Percentiles rank a stretch among this genome's conserved stretches.
Conservation (phyloP, 768 basidiomycete genomes). For the Hydnomerulius pinastri region DNA sequence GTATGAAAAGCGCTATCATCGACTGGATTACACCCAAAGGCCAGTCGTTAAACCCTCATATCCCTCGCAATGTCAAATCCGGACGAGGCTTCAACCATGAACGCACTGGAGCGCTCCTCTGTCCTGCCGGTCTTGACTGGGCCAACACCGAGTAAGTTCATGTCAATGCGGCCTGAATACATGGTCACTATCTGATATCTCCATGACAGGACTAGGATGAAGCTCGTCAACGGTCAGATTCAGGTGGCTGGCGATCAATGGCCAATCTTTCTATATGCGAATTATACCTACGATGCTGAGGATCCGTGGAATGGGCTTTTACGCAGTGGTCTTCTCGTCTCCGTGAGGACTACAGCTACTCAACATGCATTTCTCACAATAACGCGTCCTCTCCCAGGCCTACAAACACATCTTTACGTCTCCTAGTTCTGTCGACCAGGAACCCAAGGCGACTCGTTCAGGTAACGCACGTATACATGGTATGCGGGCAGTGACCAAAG, state of each 20-base stretch:
- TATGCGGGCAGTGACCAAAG: too few relatives aligned
- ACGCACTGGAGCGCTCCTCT: conserved; percentile 18
- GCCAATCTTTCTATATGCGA: conserved; percentile 16
- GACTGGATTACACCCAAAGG: conserved; percentile 20
- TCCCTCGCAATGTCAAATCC: conserved; percentile 14
- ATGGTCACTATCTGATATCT: too few relatives aligned
- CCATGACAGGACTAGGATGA: not conserved
- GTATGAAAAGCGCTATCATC: conserved; percentile 12
- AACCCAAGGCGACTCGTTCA: conserved; percentile 13
- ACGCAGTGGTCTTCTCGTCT: conserved; percentile 21
- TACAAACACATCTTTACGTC: too few relatives aligned
- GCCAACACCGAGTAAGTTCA: conserved; percentile 13
- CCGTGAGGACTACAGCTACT: conserved; percentile 11
- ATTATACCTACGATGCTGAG: conserved; percentile 15
- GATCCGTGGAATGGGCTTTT: conserved; percentile 24
- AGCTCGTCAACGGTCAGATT: conserved; percentile 9
- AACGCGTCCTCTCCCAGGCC: conserved; percentile 10
- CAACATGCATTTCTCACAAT: too few relatives aligned
- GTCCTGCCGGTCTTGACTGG: conserved; percentile 21
- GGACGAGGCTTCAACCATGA: conserved; percentile 19
- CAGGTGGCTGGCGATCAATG: conserved; percentile 15
- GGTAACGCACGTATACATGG: too few relatives aligned
- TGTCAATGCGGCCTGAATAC: too few relatives aligned
- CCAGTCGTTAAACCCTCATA: conserved; percentile 8
- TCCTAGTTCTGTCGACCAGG: conserved; percentile 29